A percentile compares a stretch with the other conserved stretches of the same genome.
These are phyloP conservation scores for Agrocybe pediades DNA, from an alignment of 768 basidiomycete species.

Conservation along the genomic window DNA sequence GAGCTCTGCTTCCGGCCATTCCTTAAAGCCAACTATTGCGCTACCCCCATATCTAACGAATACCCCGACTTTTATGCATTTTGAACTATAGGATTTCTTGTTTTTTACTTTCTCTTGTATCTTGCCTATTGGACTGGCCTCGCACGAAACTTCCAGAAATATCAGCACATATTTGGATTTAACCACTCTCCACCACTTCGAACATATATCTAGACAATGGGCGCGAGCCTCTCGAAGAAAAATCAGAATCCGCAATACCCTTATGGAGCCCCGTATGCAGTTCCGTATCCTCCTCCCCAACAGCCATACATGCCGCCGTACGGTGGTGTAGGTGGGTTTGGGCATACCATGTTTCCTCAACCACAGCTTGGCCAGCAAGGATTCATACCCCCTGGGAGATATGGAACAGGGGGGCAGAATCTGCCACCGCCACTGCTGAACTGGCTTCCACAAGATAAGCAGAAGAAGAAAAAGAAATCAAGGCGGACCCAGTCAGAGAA, in stretches of 20 bases:
- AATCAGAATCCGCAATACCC: constrained; percentile 19
- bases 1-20: neutral
- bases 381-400: constrained; percentile 24
- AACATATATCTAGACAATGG: neutral
- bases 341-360: constrained; percentile 12
- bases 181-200: no score
- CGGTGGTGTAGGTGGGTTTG: constrained; percentile 9
- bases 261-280: constrained; percentile 16
- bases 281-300: constrained; percentile 12
- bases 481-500: constrained; percentile 24
- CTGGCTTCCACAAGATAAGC: constrained; percentile 21
- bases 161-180: no score
- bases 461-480: constrained; percentile 11
- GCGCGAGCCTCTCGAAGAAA: neutral
- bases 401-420: constrained; percentile 15
- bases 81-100: no score
- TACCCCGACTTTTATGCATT: no score
- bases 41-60: no score
- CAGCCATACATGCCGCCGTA: constrained; percentile 15
- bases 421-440: constrained; percentile 25
- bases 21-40: neutral
- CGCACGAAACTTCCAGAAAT: no score
- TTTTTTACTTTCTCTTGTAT: no score
- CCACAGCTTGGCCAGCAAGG: constrained; percentile 15
- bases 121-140: no score